phyloP scores from a whole-genome alignment of 257 asterid species.

The Solanum habrochaites region DNA sequence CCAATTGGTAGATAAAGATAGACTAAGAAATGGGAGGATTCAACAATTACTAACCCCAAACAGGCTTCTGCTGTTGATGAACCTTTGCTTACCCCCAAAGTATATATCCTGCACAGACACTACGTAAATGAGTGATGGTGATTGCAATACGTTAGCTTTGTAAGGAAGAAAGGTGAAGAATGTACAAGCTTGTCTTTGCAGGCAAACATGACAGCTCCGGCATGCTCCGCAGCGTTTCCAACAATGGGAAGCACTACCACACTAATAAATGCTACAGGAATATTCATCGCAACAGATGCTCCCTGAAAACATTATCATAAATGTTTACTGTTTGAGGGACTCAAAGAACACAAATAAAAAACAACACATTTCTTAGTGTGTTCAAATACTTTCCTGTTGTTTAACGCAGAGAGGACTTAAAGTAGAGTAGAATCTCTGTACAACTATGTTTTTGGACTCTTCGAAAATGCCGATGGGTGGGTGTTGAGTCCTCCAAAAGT shows the following conservation, averaged over 20 bases:
- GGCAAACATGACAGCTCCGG: slow-evolving; percentile 79
- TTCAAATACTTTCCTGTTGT: neutral
- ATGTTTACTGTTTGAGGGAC: neutral
- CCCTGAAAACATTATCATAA: slow-evolving; percentile 34
- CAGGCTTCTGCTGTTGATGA: slow-evolving; percentile 81
- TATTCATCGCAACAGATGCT: slow-evolving; percentile 56
- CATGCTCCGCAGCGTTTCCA: slow-evolving; percentile 86
- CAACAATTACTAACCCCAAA: no score
- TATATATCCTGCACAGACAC: slow-evolving; percentile 45
- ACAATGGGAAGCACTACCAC: slow-evolving; percentile 75
- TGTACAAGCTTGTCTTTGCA: slow-evolving; percentile 72
- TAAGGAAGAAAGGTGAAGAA: neutral
- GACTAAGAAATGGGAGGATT: no score
- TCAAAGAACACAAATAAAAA: neutral
- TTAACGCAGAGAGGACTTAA: neutral
- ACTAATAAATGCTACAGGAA: slow-evolving; percentile 71
- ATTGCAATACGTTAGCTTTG: neutral
- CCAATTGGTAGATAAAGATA: no score
- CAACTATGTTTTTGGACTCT: neutral
- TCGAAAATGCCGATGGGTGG: neutral
- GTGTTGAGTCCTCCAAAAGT: neutral
- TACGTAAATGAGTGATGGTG: slow-evolving; percentile 2
- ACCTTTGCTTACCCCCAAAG: slow-evolving; percentile 75
- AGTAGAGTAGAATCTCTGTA: neutral
- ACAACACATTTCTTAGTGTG: neutral